Base-by-base conservation (phyloP, 1,284 basidiomycete genomes). In the Pulchroboletus neoregius region DNA sequence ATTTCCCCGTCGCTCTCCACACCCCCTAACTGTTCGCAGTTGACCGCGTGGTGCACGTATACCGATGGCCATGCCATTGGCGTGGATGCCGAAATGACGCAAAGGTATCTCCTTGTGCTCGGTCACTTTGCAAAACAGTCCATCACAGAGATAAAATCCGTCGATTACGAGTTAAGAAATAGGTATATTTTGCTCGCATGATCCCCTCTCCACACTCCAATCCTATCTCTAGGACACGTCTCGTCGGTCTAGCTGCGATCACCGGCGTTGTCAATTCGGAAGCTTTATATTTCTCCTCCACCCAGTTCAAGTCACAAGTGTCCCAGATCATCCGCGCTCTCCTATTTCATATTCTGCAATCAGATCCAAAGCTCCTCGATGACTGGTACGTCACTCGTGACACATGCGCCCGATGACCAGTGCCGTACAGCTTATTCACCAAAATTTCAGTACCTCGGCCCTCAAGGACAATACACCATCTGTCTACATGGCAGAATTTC, bases 1-100 rank as follows among this genome's bases (percentile, higher is more conserved):
- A 32, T 22, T 15, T 47, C 9, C 5, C 33, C 13, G 13, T 11
- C 24, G 8, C 39, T 3, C 10, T 22, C 31, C 1, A 9, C 28
- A 15, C 6, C 8, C 11, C 34, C 37, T 39, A 12, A 47, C 41
- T 11, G 11, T 37, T 23, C 7, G 11, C 61, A 92, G 84, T 94
- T 98, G 60, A 88, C 86, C 11, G 87, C 92, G 0, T 93, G 93
- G 80, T 87, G 91, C n/a, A 94, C 91, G 6, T 95, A 86, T 58
- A 91, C 93, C 7, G 87, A 94, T 56, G 91, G 92, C 0, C 79
- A 83, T 45, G 71, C 86, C 31, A 82, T 93, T 52, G 88, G 88
- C 37, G 79, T 87, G 23, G 91, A 94, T 61, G 78, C 80, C 54
- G 66, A 64, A 27, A 69, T 90, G 48, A 89, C 89, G 0, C 73